Conservation (phyloP, 768 basidiomycete species). For the Collybiopsis luxurians region DNA sequence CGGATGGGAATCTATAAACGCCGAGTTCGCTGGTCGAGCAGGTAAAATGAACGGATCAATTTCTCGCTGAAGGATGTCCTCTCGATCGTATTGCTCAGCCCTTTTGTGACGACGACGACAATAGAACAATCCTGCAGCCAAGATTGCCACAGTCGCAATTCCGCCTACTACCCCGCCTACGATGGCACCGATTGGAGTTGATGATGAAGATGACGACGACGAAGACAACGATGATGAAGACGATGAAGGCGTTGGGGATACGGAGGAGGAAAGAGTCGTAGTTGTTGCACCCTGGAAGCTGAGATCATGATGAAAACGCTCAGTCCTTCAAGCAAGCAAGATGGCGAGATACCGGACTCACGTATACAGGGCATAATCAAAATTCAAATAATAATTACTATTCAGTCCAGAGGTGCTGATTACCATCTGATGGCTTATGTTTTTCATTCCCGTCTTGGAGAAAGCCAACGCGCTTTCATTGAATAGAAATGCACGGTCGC, state of each 20-base stretch:
- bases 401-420: conserved; percentile 30
- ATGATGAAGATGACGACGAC: neutral
- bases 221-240: neutral
- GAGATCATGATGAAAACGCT: too few relatives aligned
- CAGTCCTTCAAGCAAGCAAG: too few relatives aligned
- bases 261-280: too few relatives aligned
- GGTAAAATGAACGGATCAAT: conserved; percentile 3
- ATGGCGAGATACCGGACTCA: conserved; percentile 16
- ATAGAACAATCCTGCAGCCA: neutral
- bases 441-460: conserved; percentile 21
- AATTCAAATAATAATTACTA: conserved; percentile 29
- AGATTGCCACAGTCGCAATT: neutral
- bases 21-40: neutral
- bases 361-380: conserved; percentile 43
- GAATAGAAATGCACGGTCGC: conserved; percentile 20
- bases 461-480: conserved; percentile 27
- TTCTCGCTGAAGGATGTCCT: neutral
- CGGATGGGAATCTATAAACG: neutral
- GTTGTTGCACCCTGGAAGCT: neutral
- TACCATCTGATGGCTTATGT: conserved; percentile 25
- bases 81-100: neutral
- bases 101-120: neutral
- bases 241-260: neutral
- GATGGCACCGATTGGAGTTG: conserved; percentile 4
- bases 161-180: conserved; percentile 10